A percentile compares a stretch with the other conserved stretches of the same genome.
These are phyloP conservation scores for Aspergillus ochraceoroseus DNA, from an alignment of 2,329 filamentous ascomycete species.

Conservation along the genomic window DNA sequence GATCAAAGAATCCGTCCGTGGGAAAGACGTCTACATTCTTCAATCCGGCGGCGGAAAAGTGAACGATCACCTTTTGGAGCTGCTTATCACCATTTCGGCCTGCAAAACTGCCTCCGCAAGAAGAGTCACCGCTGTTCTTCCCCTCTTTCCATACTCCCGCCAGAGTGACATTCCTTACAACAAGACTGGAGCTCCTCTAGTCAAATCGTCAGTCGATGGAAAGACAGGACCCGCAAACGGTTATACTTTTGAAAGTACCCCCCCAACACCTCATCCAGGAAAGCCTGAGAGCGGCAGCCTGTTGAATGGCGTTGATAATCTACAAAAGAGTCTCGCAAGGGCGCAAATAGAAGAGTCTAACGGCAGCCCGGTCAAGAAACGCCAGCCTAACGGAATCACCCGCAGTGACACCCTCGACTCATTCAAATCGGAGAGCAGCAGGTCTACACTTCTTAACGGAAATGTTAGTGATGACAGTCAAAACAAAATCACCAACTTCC, in stretches of 20 bases:
- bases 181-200: conserved; percentile 83
- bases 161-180: conserved; percentile 97
- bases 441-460: conserved; percentile 38
- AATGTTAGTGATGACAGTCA: conserved; percentile 58
- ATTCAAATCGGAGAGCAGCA: conserved; percentile 31
- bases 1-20: conserved; percentile 91
- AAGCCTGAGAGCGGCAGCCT: conserved; percentile 62
- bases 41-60: conserved; percentile 88
- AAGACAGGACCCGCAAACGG: conserved; percentile 45
- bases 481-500: conserved; percentile 57
- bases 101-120: conserved; percentile 93
- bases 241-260: conserved; percentile 87
- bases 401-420: conserved; percentile 40
- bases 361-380: conserved; percentile 43
- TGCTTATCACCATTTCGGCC: conserved; percentile 96
- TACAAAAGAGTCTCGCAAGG: conserved; percentile 70
- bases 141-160: conserved; percentile 92
- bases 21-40: conserved; percentile 98
- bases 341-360: conserved; percentile 55
- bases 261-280: conserved; percentile 73
- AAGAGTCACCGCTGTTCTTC: conserved; percentile 87
- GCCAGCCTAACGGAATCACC: conserved; percentile 39
- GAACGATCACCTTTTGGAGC: conserved; percentile 94
- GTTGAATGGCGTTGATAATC: conserved; percentile 58
- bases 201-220: conserved; percentile 54